Evolutionary conservation across 345 rosid genomes (phyloP).

Genomic region (Melaleuca alternifolia): DNA sequence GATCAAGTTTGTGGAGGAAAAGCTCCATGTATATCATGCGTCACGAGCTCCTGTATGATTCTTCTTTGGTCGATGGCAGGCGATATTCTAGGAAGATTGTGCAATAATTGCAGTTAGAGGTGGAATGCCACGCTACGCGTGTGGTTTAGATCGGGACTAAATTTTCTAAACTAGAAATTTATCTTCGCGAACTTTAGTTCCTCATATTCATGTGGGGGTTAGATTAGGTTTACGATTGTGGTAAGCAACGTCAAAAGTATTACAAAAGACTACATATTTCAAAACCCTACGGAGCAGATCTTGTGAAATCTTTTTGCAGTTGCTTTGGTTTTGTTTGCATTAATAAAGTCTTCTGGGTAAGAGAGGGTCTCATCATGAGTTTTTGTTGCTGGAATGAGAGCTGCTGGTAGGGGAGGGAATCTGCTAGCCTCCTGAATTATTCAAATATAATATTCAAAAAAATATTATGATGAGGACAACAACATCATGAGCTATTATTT

Average conservation of each 20-base stretch:
- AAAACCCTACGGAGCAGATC: neutral
- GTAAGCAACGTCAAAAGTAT: neutral
- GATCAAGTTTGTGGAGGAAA: neutral
- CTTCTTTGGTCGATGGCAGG: neutral
- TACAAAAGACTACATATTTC: neutral
- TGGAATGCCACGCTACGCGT: neutral
- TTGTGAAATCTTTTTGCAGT: neutral
- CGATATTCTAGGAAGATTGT: neutral
- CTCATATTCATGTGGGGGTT: neutral
- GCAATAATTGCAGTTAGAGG: neutral
- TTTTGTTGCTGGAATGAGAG: neutral
- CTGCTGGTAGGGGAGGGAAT: neutral
- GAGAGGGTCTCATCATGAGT: neutral
- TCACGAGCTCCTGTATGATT: neutral
- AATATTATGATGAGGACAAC: neutral
- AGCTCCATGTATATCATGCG: neutral
- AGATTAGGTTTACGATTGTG: neutral
- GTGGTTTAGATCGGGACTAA: neutral
- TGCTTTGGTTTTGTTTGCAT: neutral
- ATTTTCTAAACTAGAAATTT: neutral
- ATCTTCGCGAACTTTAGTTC: neutral
- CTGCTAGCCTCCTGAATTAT: neutral
- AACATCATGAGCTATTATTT: neutral
- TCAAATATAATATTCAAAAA: neutral
- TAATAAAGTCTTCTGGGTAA: neutral